These are phyloP conservation scores for Acacia concinna DNA, from an alignment of 331 rosid species.

Conservation along the genomic window DNA sequence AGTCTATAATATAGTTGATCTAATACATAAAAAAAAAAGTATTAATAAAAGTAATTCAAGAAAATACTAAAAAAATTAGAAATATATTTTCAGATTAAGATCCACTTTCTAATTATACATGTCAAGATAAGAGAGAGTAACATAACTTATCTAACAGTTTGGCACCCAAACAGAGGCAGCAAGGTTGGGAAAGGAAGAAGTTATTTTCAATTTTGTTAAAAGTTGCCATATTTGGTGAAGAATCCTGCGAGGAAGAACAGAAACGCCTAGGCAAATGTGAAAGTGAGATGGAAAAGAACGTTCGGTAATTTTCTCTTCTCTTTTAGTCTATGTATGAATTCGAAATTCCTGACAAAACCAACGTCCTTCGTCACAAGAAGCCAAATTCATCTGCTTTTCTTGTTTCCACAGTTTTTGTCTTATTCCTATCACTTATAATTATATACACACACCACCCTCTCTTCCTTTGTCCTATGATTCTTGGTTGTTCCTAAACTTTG, in stretches of 20 bases:
- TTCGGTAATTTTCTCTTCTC: neutral
- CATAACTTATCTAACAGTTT: too few species aligned
- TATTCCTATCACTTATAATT: neutral
- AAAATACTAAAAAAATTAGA: too few species aligned
- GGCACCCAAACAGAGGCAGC: neutral
- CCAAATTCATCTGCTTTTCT: neutral
- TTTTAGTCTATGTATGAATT: neutral
- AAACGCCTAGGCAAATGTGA: slow-evolving; percentile 2
- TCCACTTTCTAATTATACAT: too few species aligned
- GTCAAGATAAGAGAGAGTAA: too few species aligned
- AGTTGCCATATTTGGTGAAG: neutral
- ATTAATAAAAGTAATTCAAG: too few species aligned
- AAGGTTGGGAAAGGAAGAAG: neutral
- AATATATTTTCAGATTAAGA: too few species aligned
- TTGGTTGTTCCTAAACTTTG: neutral
- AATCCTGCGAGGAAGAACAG: neutral
- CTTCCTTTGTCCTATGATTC: slow-evolving; percentile 13
- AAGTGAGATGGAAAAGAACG: neutral
- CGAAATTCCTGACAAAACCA: neutral
- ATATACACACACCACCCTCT: neutral
- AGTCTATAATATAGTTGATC: too few species aligned
- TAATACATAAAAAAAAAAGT: too few species aligned
- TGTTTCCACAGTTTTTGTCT: neutral
- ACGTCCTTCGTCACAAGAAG: slow-evolving; percentile 1
- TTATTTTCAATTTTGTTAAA: neutral